phyloP scores from a whole-genome alignment of 2,329 filamentous ascomycete genomes.

The Fusarium sp. region DNA sequence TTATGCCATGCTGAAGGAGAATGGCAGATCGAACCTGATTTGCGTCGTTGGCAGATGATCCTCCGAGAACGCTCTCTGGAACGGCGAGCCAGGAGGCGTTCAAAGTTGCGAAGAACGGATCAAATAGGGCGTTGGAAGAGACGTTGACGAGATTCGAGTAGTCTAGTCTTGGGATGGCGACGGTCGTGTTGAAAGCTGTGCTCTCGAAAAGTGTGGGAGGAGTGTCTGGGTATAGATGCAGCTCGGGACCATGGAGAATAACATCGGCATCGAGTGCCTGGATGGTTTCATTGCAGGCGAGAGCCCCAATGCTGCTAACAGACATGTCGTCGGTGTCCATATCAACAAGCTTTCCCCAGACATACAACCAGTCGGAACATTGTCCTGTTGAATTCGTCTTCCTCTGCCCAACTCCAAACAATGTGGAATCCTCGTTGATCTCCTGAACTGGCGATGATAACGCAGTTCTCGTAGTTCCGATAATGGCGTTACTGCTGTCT shows the following conservation, averaged over 20 bases:
- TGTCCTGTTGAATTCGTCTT: constrained; percentile 39
- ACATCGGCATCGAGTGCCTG: constrained; percentile 43
- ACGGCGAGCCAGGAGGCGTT: constrained; percentile 48
- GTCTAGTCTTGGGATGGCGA: constrained; percentile 41
- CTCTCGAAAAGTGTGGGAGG: constrained; percentile 43
- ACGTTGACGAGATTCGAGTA: constrained; percentile 45
- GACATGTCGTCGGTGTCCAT: constrained; percentile 38
- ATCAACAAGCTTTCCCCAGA: constrained; percentile 47
- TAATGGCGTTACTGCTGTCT: constrained; percentile 29
- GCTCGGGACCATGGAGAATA: constrained; percentile 34
- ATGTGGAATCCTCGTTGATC: not conserved
- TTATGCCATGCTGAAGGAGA: constrained; percentile 48
- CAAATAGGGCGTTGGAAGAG: constrained; percentile 42
- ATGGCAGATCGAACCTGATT: constrained; percentile 46
- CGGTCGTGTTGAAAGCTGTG: constrained; percentile 29
- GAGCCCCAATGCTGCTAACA: constrained; percentile 45
- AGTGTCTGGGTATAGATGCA: constrained; percentile 43
- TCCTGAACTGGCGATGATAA: not conserved
- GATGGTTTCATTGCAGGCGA: constrained; percentile 52
- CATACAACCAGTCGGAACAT: constrained; percentile 47
- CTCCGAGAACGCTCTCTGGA: constrained; percentile 39
- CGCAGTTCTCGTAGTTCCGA: constrained; percentile 22
- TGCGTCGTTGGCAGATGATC: constrained; percentile 21
- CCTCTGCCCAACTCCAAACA: constrained; percentile 35
- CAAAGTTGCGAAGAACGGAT: constrained; percentile 49